These are phyloP conservation scores for Pleurotus ostreatus DNA, from an alignment of 768 basidiomycete genomes.

Conservation along the genomic window DNA sequence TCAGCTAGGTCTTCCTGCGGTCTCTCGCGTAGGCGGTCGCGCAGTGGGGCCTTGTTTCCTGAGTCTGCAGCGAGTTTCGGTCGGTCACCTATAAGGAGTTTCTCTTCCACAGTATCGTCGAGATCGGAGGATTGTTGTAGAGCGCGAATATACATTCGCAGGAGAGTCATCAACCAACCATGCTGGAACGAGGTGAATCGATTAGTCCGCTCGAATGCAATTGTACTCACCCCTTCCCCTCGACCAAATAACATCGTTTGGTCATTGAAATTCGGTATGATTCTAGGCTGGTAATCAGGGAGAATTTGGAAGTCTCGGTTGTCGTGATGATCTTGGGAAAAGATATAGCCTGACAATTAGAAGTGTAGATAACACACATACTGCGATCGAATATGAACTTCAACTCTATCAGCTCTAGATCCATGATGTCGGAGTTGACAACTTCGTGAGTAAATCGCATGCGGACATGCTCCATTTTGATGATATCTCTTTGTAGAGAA, in stretches of 20 bases:
- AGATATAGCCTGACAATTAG: background rate
- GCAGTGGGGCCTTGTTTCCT: constrained; percentile 46
- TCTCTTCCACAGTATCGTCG: constrained; percentile 78
- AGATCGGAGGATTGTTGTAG: constrained; percentile 79
- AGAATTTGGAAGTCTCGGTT: constrained; percentile 84
- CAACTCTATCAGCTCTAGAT: constrained; percentile 80
- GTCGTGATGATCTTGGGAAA: constrained; percentile 64
- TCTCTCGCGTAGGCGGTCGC: constrained; percentile 51
- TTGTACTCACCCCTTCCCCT: constrained; percentile 52
- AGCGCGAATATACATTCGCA: constrained; percentile 74
- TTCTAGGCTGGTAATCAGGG: constrained; percentile 70
- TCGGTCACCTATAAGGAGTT: constrained; percentile 75
- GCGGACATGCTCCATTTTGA: constrained; percentile 80
- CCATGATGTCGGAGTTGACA: constrained; percentile 66
- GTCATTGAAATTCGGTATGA: constrained; percentile 47
- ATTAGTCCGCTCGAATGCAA: background rate
- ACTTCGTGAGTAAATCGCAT: constrained; percentile 78
- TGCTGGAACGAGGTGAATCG: constrained; percentile 33
- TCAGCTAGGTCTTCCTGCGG: constrained; percentile 51
- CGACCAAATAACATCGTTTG: constrained; percentile 68
- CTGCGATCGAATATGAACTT: constrained; percentile 79
- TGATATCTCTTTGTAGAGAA: constrained; percentile 79
- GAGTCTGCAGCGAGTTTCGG: constrained; percentile 59
- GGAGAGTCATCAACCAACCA: constrained; percentile 68
- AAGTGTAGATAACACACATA: constrained; percentile 26